Base-by-base conservation (phyloP, 1,284 basidiomycete genomes). In the Moesziomyces parantarcticus region DNA sequence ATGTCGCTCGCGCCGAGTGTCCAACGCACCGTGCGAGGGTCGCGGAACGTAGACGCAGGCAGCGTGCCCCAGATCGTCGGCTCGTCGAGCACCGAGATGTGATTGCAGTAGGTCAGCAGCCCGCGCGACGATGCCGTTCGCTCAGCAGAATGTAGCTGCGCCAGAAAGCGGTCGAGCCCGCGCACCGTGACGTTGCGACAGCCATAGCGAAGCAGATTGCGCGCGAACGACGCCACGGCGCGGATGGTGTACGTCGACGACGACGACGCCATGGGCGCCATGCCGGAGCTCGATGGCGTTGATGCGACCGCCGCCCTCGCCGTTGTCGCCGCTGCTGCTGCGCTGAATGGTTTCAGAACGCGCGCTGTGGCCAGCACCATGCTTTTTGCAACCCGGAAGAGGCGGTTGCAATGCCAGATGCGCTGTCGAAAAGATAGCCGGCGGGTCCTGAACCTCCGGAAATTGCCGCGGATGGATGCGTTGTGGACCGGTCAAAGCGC, bases 1-100 rank as follows among this genome's bases (percentile, higher is more conserved):
- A 99, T 91, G 72, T 99, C 96, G 20, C 92, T 91, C 2, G 96
- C 95, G 56, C 92, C 92, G 16, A 94, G 87, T 3, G 92, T 90
- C 93, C 93, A 96, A 54, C 94, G 87, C 26, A 88, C 91, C 32
- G 88, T 90, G 25, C 86, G 52, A 1, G 62, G 42, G 21, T 60
- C 50, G 26, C 41, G 62, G 26, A 67, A 77, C 4, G 69, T 54
- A 1, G 46, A 44, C n/a, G 54, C 40, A 0, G 78, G 82, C 22
- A 82, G 46, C 1, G 54, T 47, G 47, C 75, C 79, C 76, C 76
- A 83, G 20, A 82, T 58, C 5, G 75, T 75, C 8, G 78, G 80
- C 32, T 82, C 80, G 51, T 82, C 80, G 40, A 80, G 61, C 52
- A 82, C 80, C 5, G 75, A 74, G 42, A 83, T 82, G 56, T 83